A percentile compares a stretch with the other conserved stretches of the same genome.
Conservation (phyloP, 2,329 filamentous ascomycete genomes). For the Chaetomium sp. region DNA sequence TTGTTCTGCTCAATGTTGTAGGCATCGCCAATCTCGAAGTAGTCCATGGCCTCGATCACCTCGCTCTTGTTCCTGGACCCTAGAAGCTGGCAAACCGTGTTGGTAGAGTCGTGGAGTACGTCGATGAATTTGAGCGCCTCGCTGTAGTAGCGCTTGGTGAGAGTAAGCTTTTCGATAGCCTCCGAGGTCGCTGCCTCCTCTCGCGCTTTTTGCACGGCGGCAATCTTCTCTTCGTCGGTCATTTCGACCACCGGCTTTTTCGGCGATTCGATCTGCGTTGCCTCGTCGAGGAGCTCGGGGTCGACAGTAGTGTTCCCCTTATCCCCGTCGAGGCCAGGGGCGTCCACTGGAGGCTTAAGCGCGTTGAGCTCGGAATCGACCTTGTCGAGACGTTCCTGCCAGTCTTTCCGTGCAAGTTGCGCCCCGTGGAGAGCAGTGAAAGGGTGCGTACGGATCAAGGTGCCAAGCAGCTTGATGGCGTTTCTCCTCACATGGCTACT, state of each 20-base stretch:
- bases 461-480: constrained; percentile 84
- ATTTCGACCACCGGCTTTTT: constrained; percentile 57
- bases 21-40: constrained; percentile 89
- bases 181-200: constrained; percentile 86
- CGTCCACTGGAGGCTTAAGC: constrained; percentile 69
- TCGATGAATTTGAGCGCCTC: constrained; percentile 93
- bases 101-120: constrained; percentile 75
- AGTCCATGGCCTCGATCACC: constrained; percentile 98
- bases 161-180: constrained; percentile 76
- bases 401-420: constrained; percentile 76
- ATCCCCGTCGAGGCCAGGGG: constrained; percentile 64
- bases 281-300: constrained; percentile 75
- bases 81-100: constrained; percentile 76
- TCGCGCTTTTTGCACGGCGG: constrained; percentile 68
- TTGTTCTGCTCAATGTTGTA: constrained; percentile 95
- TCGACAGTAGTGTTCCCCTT: constrained; percentile 66
- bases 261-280: constrained; percentile 69
- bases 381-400: constrained; percentile 72
- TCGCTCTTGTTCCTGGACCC: constrained; percentile 97
- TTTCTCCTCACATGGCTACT: constrained; percentile 96
- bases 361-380: constrained; percentile 77
- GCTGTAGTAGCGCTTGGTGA: constrained; percentile 86
- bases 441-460: constrained; percentile 87
- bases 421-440: constrained; percentile 89
- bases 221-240: constrained; percentile 72